These are phyloP conservation scores for Cyclanthera cordifolia DNA, from an alignment of 306 rosid species.

Conservation along the genomic window DNA sequence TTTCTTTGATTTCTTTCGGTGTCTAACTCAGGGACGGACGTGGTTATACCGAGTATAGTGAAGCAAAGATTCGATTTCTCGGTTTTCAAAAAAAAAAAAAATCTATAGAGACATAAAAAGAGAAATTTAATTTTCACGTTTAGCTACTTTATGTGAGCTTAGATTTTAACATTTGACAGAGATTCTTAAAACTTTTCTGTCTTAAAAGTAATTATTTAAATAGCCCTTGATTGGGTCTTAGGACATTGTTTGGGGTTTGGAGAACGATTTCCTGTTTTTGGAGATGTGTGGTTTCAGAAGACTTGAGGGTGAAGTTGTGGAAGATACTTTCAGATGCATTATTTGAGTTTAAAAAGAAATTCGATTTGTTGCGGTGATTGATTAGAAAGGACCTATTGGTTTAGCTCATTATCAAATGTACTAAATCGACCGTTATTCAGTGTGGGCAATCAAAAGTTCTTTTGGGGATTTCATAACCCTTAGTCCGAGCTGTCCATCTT, in stretches of 20 bases:
- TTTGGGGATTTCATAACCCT: background rate
- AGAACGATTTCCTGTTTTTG: background rate
- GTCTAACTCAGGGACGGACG: too few relatives aligned
- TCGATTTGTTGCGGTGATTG: background rate
- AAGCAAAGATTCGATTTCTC: too few relatives aligned
- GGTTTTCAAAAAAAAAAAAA: too few relatives aligned
- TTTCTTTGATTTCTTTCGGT: too few relatives aligned
- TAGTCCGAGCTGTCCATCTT: background rate
- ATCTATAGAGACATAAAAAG: too few relatives aligned
- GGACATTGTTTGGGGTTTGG: slow-evolving; percentile 1
- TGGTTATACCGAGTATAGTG: too few relatives aligned
- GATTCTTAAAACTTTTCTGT: background rate
- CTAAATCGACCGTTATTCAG: background rate
- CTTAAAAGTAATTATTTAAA: background rate
- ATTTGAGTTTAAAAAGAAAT: background rate
- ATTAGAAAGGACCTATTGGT: background rate
- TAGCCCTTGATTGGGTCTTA: background rate
- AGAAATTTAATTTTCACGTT: background rate
- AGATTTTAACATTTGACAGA: background rate
- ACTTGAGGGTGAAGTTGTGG: background rate
- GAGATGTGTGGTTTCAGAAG: slow-evolving; percentile 3
- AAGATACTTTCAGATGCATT: background rate
- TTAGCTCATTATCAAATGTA: background rate
- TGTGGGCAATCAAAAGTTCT: background rate
- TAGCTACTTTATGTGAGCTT: background rate